Evolutionary conservation across 345 rosid species (phyloP).

Genomic region (Eucalyptus polybractea): DNA sequence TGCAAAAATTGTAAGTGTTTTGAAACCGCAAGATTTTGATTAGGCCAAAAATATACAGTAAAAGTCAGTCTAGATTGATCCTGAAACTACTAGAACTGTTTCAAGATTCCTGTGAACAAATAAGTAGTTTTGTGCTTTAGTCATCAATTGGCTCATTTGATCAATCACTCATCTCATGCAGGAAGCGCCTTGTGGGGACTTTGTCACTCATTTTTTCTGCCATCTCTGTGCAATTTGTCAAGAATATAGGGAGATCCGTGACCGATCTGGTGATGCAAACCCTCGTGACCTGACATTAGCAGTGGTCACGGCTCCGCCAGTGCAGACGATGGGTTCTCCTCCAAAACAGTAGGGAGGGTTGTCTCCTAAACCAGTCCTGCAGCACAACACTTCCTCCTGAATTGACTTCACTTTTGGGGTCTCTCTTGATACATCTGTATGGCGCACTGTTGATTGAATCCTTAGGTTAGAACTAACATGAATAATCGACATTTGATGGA

Average conservation of each 20-base stretch:
- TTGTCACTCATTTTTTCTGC: conserved; percentile 71
- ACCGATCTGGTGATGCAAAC: conserved; percentile 21
- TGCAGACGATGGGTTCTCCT: conserved; percentile 49
- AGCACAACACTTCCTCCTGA: neutral
- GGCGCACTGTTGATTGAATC: neutral
- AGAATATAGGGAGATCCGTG: conserved; percentile 77
- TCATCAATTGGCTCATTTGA: neutral
- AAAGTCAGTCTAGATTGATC: neutral
- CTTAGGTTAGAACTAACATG: neutral
- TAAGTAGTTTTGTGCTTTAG: neutral
- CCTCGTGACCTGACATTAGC: conserved; percentile 25
- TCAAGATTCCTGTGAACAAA: neutral
- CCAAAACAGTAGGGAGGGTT: neutral
- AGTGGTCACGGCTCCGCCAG: conserved; percentile 40
- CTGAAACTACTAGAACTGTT: neutral
- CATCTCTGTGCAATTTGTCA: conserved; percentile 92
- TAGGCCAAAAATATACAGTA: neutral
- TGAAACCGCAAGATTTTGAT: neutral
- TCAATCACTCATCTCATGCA: conserved; percentile 5
- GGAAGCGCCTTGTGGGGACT: conserved; percentile 91
- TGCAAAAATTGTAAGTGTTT: neutral
- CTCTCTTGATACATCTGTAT: neutral
- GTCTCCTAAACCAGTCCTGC: neutral
- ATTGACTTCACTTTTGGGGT: neutral
- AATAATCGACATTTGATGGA: neutral